A percentile compares a stretch with the other conserved stretches of the same genome.
Conservation (phyloP, 768 basidiomycete species). For the Suillus occidentalis region DNA sequence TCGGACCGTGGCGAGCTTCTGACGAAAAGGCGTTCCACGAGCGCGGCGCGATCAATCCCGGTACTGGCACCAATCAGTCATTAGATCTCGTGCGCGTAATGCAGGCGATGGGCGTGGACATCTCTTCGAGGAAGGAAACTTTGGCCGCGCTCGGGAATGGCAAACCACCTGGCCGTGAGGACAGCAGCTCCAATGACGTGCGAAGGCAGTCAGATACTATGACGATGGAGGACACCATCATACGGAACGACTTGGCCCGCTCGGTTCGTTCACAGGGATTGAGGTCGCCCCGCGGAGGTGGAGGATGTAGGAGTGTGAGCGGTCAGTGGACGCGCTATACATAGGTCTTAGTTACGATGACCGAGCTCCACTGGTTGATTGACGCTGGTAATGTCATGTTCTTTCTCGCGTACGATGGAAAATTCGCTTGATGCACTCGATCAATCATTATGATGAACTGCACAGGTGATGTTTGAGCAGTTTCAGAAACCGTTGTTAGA, state of each 20-base stretch:
- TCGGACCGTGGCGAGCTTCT: conserved; percentile 3
- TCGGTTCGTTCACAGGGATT: neutral
- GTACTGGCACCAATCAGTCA: neutral
- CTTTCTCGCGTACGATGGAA: neutral
- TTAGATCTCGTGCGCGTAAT: neutral
- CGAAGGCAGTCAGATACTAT: neutral
- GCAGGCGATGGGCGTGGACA: conserved; percentile 1
- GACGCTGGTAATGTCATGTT: neutral
- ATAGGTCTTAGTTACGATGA: neutral
- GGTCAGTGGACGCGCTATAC: neutral
- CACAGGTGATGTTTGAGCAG: too few species aligned
- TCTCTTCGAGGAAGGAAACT: neutral
- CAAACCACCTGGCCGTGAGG: neutral
- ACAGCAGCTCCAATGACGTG: neutral
- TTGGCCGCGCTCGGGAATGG: neutral
- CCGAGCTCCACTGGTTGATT: neutral
- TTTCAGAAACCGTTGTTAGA: too few species aligned
- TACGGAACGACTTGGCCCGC: neutral
- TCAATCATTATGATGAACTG: too few species aligned
- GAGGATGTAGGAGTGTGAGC: neutral
- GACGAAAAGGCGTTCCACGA: conserved; percentile 2
- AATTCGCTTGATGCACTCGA: neutral
- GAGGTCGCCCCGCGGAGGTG: neutral
- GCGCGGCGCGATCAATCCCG: neutral
- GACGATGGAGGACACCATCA: neutral